phyloP scores from a whole-genome alignment of 2,329 filamentous ascomycete genomes.

The Westerdykella sp. region DNA sequence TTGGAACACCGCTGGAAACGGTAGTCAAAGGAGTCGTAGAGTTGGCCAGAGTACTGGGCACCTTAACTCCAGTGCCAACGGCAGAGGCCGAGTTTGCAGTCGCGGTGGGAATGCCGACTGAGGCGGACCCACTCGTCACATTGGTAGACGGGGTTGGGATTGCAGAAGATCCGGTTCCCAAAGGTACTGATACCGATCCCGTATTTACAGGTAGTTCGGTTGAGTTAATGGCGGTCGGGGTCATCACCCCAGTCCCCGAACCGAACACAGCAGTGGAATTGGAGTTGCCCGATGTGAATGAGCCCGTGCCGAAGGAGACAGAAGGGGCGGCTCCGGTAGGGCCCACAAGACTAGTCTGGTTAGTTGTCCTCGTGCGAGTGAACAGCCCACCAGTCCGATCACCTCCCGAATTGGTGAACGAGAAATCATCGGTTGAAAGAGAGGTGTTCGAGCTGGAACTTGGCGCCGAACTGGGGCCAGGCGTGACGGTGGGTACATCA shows the following conservation, averaged over 20 bases:
- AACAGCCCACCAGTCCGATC: constrained; percentile 4
- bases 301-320: too few species aligned
- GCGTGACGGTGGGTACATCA: too few species aligned
- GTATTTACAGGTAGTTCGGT: not conserved
- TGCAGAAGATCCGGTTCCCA: not conserved
- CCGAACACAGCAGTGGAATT: not conserved
- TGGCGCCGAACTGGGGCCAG: too few species aligned
- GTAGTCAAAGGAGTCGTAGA: constrained; percentile 2
- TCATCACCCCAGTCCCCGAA: too few species aligned
- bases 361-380: not conserved
- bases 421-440: not conserved
- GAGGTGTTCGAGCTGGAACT: too few species aligned
- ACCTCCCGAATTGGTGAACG: not conserved
- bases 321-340: too few species aligned
- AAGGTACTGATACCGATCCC: constrained; percentile 1
- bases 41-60: constrained; percentile 2
- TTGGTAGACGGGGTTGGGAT: constrained; percentile 2
- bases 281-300: too few species aligned
- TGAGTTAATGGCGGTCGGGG: constrained; percentile 1
- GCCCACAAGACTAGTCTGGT: not conserved
- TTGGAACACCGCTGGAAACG: not conserved
- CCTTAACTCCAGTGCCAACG: constrained; percentile 1
- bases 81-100: constrained; percentile 3
- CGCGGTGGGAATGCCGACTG: not conserved
- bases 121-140: not conserved